Base-by-base conservation (phyloP, 169 alveolate species). In the Plasmodium vivax region DNA sequence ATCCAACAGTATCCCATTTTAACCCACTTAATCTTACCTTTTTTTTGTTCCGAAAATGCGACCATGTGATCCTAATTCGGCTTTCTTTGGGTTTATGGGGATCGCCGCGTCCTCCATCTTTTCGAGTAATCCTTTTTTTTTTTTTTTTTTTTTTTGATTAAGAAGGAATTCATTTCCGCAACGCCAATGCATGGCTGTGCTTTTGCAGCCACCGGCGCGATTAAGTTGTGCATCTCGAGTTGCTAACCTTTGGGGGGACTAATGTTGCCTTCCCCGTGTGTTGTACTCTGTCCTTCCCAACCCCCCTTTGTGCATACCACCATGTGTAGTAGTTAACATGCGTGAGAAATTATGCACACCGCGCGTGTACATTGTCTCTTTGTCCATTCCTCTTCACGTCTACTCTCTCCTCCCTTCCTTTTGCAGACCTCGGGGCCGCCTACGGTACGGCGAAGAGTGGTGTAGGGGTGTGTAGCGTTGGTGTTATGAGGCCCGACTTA, bases 391-490 rank as follows among this genome's bases (percentile, higher is more conserved):
- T 36, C 2, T 27, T 14, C 34, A 79, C 54, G 19, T 27, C 19
- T 12, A 23, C 62, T 8, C 16, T 7, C 27, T 8, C 5, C 51
- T 45, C 71, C 9, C 41, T 92, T 71, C 62, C 71, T n/a, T 95
- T 93, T 82, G 80, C 98, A 96, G 99, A 99, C 94, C 97, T 99
- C 94, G 99, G 99, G 62, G 99, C 99, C 19, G 99, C 99, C 84
- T 99, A 99, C 96, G 99, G 98, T 41, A 98, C 99, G 43, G 99
- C 99, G 27, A 98, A 99, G 96, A 96, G 99, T 77, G 99, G 99
- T 58, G 99, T 99, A 32, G 99, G 99, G 45, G 99, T 99, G 85
- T 97, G 99, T 74, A 98, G 99, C 94, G 99, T 99, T 99, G 99
- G 99, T 74, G 99, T 99, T 58, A 98, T 99, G 99, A 98, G 99